Conservation (phyloP, 192 early-diverging fungal genomes). For the Ambispora gerdemannii region DNA sequence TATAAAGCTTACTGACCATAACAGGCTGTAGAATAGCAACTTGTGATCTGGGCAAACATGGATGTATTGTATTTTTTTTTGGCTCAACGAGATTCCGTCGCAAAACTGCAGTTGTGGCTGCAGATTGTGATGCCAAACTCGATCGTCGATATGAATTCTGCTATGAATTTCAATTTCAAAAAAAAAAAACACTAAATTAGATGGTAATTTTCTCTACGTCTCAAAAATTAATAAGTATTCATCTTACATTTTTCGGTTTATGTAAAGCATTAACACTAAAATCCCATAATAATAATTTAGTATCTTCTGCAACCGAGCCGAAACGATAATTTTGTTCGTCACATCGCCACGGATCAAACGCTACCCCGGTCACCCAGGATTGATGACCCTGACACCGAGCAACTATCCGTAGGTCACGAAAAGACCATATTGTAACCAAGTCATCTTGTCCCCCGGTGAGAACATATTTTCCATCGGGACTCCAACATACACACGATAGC, state of each 20-base stretch:
- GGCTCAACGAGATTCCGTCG: conserved; percentile 30
- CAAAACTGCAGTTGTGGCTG: conserved; percentile 2
- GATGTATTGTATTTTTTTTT: conserved; percentile 33
- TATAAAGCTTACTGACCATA: conserved; percentile 38
- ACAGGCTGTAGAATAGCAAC: conserved; percentile 73
- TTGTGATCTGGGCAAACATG: conserved; percentile 40
- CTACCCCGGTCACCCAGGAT: conserved; percentile 82
- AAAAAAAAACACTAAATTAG: neutral
- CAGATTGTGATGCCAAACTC: conserved; percentile 39
- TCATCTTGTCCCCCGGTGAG: conserved; percentile 92
- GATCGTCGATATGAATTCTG: conserved; percentile 35
- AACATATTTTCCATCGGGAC: conserved; percentile 82
- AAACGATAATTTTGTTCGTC: conserved; percentile 81
- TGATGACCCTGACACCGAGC: conserved; percentile 89
- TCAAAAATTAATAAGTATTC: conserved; percentile 15
- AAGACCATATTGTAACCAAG: conserved; percentile 83
- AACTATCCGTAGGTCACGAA: conserved; percentile 70
- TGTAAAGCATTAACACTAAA: conserved; percentile 77
- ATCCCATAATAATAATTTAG: conserved; percentile 88
- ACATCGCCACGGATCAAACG: conserved; percentile 81
- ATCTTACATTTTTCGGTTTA: conserved; percentile 64
- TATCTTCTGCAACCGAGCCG: conserved; percentile 88
- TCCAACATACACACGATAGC: conserved; percentile 83
- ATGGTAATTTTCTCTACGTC: no score
- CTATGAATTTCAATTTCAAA: conserved; percentile 19